Conservation (phyloP, 208 protist species). For the Acanthamoeba lugdunensis region DNA sequence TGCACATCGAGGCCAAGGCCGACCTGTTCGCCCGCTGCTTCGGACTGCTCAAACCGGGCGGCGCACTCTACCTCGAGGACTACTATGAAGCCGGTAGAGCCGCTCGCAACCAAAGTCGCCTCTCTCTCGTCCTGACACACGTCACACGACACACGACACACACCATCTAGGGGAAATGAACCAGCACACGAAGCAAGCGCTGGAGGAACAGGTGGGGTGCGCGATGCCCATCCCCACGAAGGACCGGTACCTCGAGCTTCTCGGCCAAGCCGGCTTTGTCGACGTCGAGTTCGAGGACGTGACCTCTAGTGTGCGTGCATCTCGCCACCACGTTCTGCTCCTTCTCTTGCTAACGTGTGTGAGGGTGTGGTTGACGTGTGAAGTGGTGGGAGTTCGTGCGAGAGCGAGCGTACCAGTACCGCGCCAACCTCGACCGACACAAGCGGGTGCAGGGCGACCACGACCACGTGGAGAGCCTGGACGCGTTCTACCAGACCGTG, state of each 20-base stretch:
- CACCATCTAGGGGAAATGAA: neutral
- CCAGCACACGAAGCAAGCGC: neutral
- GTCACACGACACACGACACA: no score
- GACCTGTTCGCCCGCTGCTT: neutral
- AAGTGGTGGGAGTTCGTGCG: neutral
- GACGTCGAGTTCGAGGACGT: conserved; percentile 7
- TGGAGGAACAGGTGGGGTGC: neutral
- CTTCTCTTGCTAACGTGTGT: no score
- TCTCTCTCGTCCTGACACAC: no score
- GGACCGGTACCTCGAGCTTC: neutral
- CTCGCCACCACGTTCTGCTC: no score
- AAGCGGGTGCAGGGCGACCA: neutral
- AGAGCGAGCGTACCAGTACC: neutral
- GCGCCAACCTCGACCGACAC: neutral
- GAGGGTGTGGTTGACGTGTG: neutral
- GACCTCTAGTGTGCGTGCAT: neutral
- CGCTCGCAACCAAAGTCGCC: no score
- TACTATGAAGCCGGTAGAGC: neutral
- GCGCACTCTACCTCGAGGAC: neutral
- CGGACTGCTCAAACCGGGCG: neutral
- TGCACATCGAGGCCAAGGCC: neutral
- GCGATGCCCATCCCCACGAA: neutral
- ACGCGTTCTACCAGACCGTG: conserved; percentile 28
- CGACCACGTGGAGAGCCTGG: neutral
- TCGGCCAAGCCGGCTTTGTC: neutral